These are phyloP conservation scores for Rhizoclosmatium globosum DNA, from an alignment of 192 early-diverging fungal species.

Conservation along the genomic window DNA sequence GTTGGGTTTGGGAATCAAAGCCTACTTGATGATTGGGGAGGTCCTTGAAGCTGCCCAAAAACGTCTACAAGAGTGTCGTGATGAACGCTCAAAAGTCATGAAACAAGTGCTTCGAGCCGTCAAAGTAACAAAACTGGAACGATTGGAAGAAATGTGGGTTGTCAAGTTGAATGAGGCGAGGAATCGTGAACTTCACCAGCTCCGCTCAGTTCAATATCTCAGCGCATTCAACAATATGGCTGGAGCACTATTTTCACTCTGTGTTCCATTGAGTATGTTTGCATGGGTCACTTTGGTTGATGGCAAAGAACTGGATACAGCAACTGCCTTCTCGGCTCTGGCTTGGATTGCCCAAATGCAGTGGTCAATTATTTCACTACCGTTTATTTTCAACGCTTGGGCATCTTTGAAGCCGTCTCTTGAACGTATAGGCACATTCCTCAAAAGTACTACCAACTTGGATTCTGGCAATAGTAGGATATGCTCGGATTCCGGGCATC, in stretches of 20 bases:
- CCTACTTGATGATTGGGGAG: background rate
- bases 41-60: conserved; percentile 9
- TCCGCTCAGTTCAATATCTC: conserved; percentile 15
- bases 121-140: conserved; percentile 34
- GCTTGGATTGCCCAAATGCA: conserved; percentile 34
- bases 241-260: conserved; percentile 18
- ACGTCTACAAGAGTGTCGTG: conserved; percentile 25
- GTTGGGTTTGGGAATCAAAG: background rate
- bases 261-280: conserved; percentile 24
- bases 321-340: conserved; percentile 29
- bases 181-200: background rate
- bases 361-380: conserved; percentile 16
- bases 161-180: conserved; percentile 8
- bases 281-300: conserved; percentile 28
- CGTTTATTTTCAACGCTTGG: conserved; percentile 22
- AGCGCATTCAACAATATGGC: conserved; percentile 17
- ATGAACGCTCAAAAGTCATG: conserved; percentile 8
- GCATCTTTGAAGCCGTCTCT: conserved; percentile 17
- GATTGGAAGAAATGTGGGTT: conserved; percentile 18
- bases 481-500: background rate
- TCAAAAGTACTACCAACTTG: background rate
- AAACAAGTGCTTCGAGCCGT: conserved; percentile 15
- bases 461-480: background rate
- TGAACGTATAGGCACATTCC: conserved; percentile 2
- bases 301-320: conserved; percentile 20